Percentiles rank a stretch among this genome's conserved stretches.
Evolutionary conservation across 225 moss, liverwort and hornwort genomes (phyloP).

Genomic region (Bryoerythrophyllum caledonicum): DNA sequence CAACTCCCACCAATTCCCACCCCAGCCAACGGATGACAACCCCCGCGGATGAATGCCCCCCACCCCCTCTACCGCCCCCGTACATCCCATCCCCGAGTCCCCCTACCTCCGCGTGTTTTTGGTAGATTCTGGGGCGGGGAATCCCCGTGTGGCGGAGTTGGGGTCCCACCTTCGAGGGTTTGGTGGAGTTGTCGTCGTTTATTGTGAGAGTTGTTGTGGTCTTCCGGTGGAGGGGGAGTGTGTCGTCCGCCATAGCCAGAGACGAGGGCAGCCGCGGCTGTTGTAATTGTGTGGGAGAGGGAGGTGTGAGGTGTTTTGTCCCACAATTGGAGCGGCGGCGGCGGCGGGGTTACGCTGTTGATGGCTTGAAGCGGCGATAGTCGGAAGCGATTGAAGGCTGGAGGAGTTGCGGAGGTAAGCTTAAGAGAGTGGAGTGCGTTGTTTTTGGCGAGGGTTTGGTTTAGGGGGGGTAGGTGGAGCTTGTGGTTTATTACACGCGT

Average conservation of each 20-base stretch:
- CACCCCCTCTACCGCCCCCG: neutral
- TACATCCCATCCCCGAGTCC: too few species aligned
- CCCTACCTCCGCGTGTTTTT: too few species aligned
- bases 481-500: neutral
- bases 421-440: neutral
- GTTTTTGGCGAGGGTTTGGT: neutral
- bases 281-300: neutral
- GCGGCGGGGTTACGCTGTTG: conserved; percentile 2
- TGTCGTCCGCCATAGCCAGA: conserved; percentile 24
- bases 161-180: conserved; percentile 12
- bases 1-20: neutral
- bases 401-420: neutral
- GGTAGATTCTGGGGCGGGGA: neutral
- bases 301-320: neutral
- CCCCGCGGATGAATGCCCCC: neutral
- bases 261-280: too few species aligned
- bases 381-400: conserved; percentile 24
- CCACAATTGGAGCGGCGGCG: neutral
- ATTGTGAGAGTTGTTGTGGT: neutral
- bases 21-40: conserved; percentile 28
- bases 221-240: neutral
- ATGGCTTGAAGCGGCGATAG: conserved; percentile 37
- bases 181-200: conserved; percentile 25
- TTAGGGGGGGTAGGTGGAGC: neutral
- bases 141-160: conserved; percentile 9